Base-by-base conservation (phyloP, 805 yeast genomes). In the Kodamaea neixiangensis region DNA sequence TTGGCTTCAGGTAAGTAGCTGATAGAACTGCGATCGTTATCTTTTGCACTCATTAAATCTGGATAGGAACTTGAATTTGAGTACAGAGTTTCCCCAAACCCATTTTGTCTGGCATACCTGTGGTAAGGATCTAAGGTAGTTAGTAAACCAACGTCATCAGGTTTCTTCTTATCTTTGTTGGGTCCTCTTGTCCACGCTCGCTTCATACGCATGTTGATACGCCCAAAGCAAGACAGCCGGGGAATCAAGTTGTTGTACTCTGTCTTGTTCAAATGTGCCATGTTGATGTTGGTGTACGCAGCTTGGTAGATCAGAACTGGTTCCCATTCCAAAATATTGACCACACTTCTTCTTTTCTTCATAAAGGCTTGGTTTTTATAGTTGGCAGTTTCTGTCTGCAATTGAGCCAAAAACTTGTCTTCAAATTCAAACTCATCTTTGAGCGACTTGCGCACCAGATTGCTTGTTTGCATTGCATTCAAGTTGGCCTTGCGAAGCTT, bases 131-230 rank as follows among this genome's bases (percentile, higher is more conserved):
- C 19, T 13, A 4, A 6, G 40, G 20, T 14, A 15, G 14, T 3
- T 15, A 17, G n/a, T 33, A 17, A 35, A 15, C 14, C 10, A 35
- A 14, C 17, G 19, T n/a, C 17, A 13, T 41, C 11, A 19, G 5
- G 7, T 13, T 44, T 44, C 18, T 31, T 29, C 44, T 21, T 44
- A 18, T 41, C 34, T 48, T 35, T 47, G 38, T 56, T 52, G 11
- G 56, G 66, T 13, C 58, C 57, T 34, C 77, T 59, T 2, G 60
- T 54, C 77, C 77, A 72, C 5, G 77, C 77, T 19, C 72, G 53
- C 38, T 66, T 68, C 33, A 54, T 58, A 47, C 77, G 58, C 77
- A 72, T 72, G 53, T 71, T 72, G 35, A 72, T 66, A 40, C 62
- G 65, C 5, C 77, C 77, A 52, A 72, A 72, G 52, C 76, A 70